A percentile compares a stretch with the other conserved stretches of the same genome.
Evolutionary conservation across 257 asterid genomes (phyloP).

Genomic region (Solanum chilense): DNA sequence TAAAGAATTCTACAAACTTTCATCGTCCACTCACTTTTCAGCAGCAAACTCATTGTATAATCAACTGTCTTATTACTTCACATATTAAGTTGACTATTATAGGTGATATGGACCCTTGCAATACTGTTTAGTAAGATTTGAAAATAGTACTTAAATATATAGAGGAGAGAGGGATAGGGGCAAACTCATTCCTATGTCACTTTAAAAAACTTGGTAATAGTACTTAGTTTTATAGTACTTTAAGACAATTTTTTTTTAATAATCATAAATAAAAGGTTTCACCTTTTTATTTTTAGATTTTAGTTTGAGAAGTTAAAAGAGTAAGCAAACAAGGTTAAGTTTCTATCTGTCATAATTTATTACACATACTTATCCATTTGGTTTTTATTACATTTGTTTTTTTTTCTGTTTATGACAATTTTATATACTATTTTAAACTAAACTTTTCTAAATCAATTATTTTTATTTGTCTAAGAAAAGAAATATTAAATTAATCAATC

Average conservation of each 20-base stretch:
- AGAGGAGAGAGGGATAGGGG: background rate
- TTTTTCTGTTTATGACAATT: too few species aligned
- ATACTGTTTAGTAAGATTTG: background rate
- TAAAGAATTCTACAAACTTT: background rate
- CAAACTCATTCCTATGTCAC: background rate
- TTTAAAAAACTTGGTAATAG: background rate
- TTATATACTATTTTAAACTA: background rate
- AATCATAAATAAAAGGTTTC: background rate
- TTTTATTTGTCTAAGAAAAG: background rate
- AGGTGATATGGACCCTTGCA: background rate
- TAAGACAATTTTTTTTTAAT: too few species aligned
- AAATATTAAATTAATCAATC: background rate
- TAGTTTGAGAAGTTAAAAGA: background rate
- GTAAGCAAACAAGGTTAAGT: background rate
- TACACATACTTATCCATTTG: background rate
- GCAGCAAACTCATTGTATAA: background rate
- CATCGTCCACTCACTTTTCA: background rate
- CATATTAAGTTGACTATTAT: background rate
- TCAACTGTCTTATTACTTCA: background rate
- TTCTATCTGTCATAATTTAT: background rate
- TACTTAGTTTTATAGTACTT: background rate
- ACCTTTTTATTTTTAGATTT: too few species aligned
- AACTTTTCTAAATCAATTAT: background rate
- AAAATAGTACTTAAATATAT: background rate
- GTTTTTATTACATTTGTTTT: background rate